Percentiles rank a stretch among this genome's conserved stretches.
Conservation (phyloP, 495 filamentous ascomycete species). For the Halenospora varia region DNA sequence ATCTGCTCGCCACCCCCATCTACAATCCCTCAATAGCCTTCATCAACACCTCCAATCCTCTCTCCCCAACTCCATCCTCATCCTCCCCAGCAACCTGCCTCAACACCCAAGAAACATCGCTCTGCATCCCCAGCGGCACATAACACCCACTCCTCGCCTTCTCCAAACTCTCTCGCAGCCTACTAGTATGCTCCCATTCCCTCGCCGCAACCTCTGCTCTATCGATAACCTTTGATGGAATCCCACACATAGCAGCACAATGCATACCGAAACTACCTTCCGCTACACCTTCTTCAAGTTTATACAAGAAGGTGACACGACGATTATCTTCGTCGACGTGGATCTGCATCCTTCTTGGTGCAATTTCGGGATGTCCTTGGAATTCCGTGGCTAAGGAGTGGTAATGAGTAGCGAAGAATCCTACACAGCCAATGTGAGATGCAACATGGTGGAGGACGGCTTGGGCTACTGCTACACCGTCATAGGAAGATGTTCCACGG, state of each 20-base stretch:
- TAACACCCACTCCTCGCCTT: constrained; percentile 69
- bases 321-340: constrained; percentile 82
- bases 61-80: constrained; percentile 39
- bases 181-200: constrained; percentile 92
- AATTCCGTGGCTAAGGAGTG: constrained; percentile 92
- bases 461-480: constrained; percentile 94
- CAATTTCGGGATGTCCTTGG: constrained; percentile 78
- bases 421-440: constrained; percentile 85
- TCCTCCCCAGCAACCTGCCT: constrained; percentile 39
- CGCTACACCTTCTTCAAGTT: constrained; percentile 89
- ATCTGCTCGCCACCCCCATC: too few relatives aligned
- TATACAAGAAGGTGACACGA: constrained; percentile 91
- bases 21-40: constrained; percentile 70
- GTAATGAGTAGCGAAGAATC: constrained; percentile 99
- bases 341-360: constrained; percentile 86
- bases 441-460: constrained; percentile 94
- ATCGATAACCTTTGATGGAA: constrained; percentile 76
- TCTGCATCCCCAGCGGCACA: constrained; percentile 83
- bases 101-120: constrained; percentile 83
- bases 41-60: constrained; percentile 62
- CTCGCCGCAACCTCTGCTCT: constrained; percentile 84
- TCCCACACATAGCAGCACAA: constrained; percentile 97
- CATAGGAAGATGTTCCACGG: constrained; percentile 89
- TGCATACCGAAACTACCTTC: constrained; percentile 99
- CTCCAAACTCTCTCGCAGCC: constrained; percentile 84